phyloP scores from a whole-genome alignment of 306 rosid species.

The Pterocarpus santalinus region DNA sequence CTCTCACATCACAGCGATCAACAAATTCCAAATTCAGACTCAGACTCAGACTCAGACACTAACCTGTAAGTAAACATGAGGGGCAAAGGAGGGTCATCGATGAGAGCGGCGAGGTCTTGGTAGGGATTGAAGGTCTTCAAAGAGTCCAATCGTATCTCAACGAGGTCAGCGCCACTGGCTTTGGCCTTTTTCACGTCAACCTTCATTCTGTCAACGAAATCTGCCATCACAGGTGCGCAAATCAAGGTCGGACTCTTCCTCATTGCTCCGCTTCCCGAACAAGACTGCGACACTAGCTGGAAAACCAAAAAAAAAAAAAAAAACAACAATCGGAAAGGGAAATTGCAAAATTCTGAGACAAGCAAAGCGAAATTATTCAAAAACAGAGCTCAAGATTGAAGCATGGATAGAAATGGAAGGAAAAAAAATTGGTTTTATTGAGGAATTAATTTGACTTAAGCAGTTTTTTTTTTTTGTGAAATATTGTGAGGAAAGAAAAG shows the following conservation, averaged over 20 bases:
- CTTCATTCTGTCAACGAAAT: slow-evolving; percentile 60
- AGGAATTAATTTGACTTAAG: neutral
- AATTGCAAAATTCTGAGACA: too few species aligned
- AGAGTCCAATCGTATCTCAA: slow-evolving; percentile 75
- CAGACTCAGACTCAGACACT: neutral
- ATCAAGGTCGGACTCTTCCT: slow-evolving; percentile 61
- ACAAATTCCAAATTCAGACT: slow-evolving; percentile 1
- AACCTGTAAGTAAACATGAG: slow-evolving; percentile 73
- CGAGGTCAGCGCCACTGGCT: slow-evolving; percentile 68
- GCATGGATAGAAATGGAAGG: too few species aligned
- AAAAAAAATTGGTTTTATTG: neutral
- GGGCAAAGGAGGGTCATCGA: slow-evolving; percentile 62
- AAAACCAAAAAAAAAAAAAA: neutral
- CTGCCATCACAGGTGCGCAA: slow-evolving; percentile 73
- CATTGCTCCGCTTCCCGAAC: slow-evolving; percentile 33
- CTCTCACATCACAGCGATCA: neutral
- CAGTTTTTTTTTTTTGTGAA: too few species aligned
- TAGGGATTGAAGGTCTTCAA: slow-evolving; percentile 60
- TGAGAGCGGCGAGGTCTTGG: slow-evolving; percentile 58
- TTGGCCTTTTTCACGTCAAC: slow-evolving; percentile 56
- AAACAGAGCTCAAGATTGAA: too few species aligned
- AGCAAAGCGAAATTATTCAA: too few species aligned
- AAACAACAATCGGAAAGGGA: too few species aligned
- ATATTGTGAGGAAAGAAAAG: neutral
- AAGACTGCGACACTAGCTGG: slow-evolving; percentile 57